Conservation (phyloP, 768 basidiomycete genomes). For the Lactarius akahatsu region DNA sequence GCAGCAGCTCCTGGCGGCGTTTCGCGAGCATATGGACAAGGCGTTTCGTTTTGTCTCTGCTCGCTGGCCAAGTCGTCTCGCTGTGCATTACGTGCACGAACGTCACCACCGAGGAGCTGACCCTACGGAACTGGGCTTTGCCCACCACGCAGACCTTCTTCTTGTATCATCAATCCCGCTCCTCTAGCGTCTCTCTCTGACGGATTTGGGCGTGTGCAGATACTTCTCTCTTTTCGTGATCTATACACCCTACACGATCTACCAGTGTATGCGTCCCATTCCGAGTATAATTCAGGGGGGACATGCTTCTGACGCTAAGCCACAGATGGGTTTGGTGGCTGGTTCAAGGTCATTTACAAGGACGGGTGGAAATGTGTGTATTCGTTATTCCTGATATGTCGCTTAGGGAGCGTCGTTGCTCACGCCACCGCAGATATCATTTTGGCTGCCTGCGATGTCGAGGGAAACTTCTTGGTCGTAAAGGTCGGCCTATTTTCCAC, state of each 20-base stretch:
- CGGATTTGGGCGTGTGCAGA: slow-evolving; percentile 40
- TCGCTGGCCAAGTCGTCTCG: slow-evolving; percentile 82
- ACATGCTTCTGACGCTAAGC: not conserved
- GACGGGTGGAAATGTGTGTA: slow-evolving; percentile 88
- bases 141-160: slow-evolving; percentile 85
- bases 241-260: slow-evolving; percentile 90
- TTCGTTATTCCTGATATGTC: not conserved
- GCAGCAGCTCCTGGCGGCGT: slow-evolving; percentile 51
- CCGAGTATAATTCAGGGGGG: not conserved
- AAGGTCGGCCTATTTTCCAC: slow-evolving; percentile 44
- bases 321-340: slow-evolving; percentile 80
- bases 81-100: slow-evolving; percentile 89
- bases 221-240: slow-evolving; percentile 73
- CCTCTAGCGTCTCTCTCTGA: not conserved
- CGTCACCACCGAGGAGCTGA: slow-evolving; percentile 79
- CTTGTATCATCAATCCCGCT: slow-evolving; percentile 51
- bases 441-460: slow-evolving; percentile 78
- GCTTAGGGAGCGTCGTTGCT: not conserved
- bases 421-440: slow-evolving; percentile 56
- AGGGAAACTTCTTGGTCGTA: slow-evolving; percentile 84
- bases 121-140: slow-evolving; percentile 63
- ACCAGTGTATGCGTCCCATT: slow-evolving; percentile 58
- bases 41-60: slow-evolving; percentile 63
- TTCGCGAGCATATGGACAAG: slow-evolving; percentile 79
- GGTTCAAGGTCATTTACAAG: slow-evolving; percentile 65